These are phyloP conservation scores for Zangia roseola DNA, from an alignment of 768 basidiomycete genomes.

Conservation along the genomic window DNA sequence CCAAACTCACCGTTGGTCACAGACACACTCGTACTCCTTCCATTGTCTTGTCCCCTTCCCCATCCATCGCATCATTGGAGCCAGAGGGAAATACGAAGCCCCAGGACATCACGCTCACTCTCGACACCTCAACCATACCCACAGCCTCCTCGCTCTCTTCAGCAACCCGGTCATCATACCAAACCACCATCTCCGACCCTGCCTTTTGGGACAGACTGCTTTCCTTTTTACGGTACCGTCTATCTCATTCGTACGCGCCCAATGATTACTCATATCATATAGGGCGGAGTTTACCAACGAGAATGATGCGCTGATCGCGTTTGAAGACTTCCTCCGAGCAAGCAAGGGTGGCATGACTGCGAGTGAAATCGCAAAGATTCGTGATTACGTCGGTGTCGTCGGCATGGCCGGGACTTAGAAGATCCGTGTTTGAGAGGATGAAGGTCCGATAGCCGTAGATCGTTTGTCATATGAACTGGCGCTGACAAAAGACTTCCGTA, in stretches of 20 bases:
- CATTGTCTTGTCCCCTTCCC: conserved; percentile 76
- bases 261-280: neutral
- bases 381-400: conserved; percentile 81
- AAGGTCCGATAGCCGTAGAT: conserved; percentile 9
- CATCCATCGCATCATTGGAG: conserved; percentile 45
- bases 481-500: conserved; percentile 3
- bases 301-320: conserved; percentile 66
- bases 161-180: conserved; percentile 27
- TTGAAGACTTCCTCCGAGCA: conserved; percentile 84
- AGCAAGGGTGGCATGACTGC: conserved; percentile 80
- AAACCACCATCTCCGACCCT: conserved; percentile 64
- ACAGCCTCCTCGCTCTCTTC: conserved; percentile 42
- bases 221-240: conserved; percentile 54
- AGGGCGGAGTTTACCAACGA: conserved; percentile 64
- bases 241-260: neutral
- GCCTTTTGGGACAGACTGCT: conserved; percentile 77
- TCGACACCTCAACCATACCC: conserved; percentile 56
- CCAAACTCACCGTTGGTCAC: conserved; percentile 31
- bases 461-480: conserved; percentile 10
- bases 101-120: conserved; percentile 63
- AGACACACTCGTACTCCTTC: conserved; percentile 71
- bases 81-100: conserved; percentile 41
- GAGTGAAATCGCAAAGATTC: conserved; percentile 87
- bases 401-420: conserved; percentile 77
- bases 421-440: neutral